Percentiles rank a stretch among this genome's conserved stretches.
phyloP scores from a whole-genome alignment of 2,329 filamentous ascomycete species.

The Talaromyces sp. region DNA sequence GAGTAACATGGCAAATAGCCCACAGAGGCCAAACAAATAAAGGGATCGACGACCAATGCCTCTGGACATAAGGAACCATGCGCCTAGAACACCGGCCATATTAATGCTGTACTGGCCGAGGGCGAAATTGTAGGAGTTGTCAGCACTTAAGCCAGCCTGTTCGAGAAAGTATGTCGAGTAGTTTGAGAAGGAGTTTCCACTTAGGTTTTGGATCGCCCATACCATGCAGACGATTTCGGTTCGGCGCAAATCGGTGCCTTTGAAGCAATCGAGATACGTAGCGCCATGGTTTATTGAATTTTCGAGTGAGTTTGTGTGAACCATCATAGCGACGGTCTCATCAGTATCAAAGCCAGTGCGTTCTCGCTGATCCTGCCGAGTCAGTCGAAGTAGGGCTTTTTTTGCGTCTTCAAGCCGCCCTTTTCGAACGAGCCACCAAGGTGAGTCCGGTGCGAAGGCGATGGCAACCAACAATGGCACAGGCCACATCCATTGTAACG shows the following conservation, averaged over 20 bases:
- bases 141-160: slow-evolving; percentile 27
- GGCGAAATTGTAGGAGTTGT: slow-evolving; percentile 33
- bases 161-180: slow-evolving; percentile 48
- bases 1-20: slow-evolving; percentile 71
- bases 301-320: slow-evolving; percentile 51
- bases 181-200: slow-evolving; percentile 43
- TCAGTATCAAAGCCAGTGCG: not conserved
- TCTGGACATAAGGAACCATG: slow-evolving; percentile 74
- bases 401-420: slow-evolving; percentile 46
- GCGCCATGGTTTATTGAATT: slow-evolving; percentile 54
- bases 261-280: slow-evolving; percentile 57
- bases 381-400: slow-evolving; percentile 41
- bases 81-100: slow-evolving; percentile 74
- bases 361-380: slow-evolving; percentile 21
- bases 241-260: slow-evolving; percentile 35
- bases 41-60: slow-evolving; percentile 67
- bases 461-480: slow-evolving; percentile 47
- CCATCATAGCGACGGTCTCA: not conserved
- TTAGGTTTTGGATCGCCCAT: slow-evolving; percentile 42
- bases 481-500: slow-evolving; percentile 53
- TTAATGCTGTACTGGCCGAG: slow-evolving; percentile 61
- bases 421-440: slow-evolving; percentile 50
- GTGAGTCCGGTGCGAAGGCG: slow-evolving; percentile 48
- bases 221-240: slow-evolving; percentile 42
- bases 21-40: slow-evolving; percentile 72